A percentile compares a stretch with the other conserved stretches of the same genome.
Conservation (phyloP, 495 filamentous ascomycete genomes). For the Thozetella sp. region DNA sequence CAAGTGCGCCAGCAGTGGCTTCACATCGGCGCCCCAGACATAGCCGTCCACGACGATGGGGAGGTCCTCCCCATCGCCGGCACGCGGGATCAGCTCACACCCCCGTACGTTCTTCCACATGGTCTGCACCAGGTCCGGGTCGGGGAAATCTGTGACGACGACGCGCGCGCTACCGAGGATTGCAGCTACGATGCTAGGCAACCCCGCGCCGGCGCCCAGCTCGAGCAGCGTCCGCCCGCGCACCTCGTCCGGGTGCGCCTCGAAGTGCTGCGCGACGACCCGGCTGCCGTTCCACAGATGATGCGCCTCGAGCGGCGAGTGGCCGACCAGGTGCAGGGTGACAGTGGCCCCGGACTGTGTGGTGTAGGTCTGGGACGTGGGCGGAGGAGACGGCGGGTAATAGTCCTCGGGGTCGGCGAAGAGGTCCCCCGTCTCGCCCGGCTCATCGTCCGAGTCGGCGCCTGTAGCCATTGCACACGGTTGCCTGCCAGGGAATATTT, state of each 20-base stretch:
- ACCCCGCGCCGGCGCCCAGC: constrained; percentile 85
- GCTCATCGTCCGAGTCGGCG: constrained; percentile 6
- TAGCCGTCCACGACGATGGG: constrained; percentile 63
- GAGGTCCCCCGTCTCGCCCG: constrained; percentile 39
- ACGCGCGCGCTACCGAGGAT: constrained; percentile 67
- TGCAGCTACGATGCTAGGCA: constrained; percentile 78
- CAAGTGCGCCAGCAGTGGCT: constrained; percentile 53
- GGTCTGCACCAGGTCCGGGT: constrained; percentile 75
- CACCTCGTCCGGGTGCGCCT: constrained; percentile 62
- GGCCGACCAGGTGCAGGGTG: constrained; percentile 80
- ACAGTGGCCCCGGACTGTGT: constrained; percentile 54
- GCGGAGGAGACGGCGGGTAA: constrained; percentile 69
- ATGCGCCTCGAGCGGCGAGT: constrained; percentile 90
- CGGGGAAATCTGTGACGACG: constrained; percentile 89
- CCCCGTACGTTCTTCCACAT: constrained; percentile 70
- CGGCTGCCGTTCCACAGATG: constrained; percentile 88
- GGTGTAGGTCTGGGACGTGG: constrained; percentile 69
- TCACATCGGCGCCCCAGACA: constrained; percentile 72
- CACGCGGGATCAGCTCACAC: constrained; percentile 26
- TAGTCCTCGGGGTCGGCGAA: constrained; percentile 81
- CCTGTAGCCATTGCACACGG: background rate
- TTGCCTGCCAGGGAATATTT: background rate
- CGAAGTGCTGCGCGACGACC: constrained; percentile 74
- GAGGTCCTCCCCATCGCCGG: constrained; percentile 14
- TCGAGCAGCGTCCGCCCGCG: constrained; percentile 72